Evolutionary conservation across 192 early-diverging fungal species (phyloP).

Genomic region (Lunasporangiospora selenospora): DNA sequence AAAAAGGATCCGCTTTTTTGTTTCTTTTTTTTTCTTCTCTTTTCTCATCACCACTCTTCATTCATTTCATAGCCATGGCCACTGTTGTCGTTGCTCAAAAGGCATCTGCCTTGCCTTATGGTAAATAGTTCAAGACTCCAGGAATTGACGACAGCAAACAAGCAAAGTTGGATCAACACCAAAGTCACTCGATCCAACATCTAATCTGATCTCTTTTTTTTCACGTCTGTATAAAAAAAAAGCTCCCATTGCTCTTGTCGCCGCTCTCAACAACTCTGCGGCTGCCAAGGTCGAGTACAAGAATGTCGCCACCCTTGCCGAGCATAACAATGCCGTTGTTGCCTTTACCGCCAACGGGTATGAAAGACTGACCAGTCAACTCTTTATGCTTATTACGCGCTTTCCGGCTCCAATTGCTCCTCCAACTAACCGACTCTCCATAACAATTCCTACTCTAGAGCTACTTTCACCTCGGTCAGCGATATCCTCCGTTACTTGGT

Average conservation of each 20-base stretch:
- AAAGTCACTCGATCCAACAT: neutral
- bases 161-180: too few relatives aligned
- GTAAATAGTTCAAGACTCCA: slow-evolving; percentile 14
- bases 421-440: too few relatives aligned
- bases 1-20: too few relatives aligned
- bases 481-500: slow-evolving; percentile 37
- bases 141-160: neutral
- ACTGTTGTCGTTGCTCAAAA: slow-evolving; percentile 66
- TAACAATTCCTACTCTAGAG: too few relatives aligned
- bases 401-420: too few relatives aligned
- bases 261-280: slow-evolving; percentile 54
- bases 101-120: slow-evolving; percentile 57
- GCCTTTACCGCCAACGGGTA: slow-evolving; percentile 39
- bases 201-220: neutral
- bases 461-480: slow-evolving; percentile 31
- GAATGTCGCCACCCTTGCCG: slow-evolving; percentile 48
- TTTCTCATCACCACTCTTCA: neutral
- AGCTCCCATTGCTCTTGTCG: slow-evolving; percentile 59
- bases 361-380: too few relatives aligned
- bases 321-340: slow-evolving; percentile 35
- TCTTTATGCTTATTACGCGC: too few relatives aligned
- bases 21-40: neutral
- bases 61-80: slow-evolving; percentile 43
- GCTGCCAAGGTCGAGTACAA: slow-evolving; percentile 56
- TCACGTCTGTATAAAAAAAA: neutral